phyloP scores from a whole-genome alignment of 1,139 yeast genomes.

The Debaryomycetaceae sp. region DNA sequence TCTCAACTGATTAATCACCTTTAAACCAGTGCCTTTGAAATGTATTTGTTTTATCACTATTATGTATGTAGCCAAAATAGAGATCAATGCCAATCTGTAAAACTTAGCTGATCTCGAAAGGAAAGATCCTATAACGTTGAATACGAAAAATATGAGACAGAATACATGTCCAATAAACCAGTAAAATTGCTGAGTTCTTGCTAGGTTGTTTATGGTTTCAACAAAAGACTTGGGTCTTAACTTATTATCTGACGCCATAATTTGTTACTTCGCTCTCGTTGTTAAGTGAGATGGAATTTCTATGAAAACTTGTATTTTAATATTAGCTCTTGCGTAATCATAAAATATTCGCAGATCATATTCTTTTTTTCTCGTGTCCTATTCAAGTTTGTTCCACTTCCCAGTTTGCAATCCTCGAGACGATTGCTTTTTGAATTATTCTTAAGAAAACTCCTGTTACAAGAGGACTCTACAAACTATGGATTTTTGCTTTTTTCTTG shows the following conservation, averaged over 20 bases:
- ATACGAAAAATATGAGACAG: conserved; percentile 32
- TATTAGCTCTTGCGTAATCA: no score
- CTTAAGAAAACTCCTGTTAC: no score
- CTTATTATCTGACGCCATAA: conserved; percentile 1
- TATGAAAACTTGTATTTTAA: no score
- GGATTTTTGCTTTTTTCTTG: conserved; percentile 30
- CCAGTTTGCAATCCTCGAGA: not conserved
- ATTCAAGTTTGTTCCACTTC: not conserved
- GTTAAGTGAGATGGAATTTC: no score
- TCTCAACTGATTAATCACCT: conserved; percentile 14
- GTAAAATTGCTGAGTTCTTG: conserved; percentile 46
- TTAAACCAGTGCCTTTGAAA: conserved; percentile 23
- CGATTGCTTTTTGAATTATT: no score
- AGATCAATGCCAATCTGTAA: conserved; percentile 36
- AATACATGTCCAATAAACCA: conserved; percentile 52
- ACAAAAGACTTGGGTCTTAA: conserved; percentile 4
- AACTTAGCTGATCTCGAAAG: conserved; percentile 27
- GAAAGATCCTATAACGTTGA: conserved; percentile 30
- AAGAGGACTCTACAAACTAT: no score
- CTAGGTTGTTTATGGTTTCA: conserved; percentile 11
- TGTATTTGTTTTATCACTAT: conserved; percentile 49
- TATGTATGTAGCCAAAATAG: conserved; percentile 44
- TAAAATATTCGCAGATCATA: not conserved
- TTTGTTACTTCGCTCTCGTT: not conserved
- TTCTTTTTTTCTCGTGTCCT: not conserved